These are phyloP conservation scores for Naematelia encephala DNA, from an alignment of 768 basidiomycete genomes.

Conservation along the genomic window DNA sequence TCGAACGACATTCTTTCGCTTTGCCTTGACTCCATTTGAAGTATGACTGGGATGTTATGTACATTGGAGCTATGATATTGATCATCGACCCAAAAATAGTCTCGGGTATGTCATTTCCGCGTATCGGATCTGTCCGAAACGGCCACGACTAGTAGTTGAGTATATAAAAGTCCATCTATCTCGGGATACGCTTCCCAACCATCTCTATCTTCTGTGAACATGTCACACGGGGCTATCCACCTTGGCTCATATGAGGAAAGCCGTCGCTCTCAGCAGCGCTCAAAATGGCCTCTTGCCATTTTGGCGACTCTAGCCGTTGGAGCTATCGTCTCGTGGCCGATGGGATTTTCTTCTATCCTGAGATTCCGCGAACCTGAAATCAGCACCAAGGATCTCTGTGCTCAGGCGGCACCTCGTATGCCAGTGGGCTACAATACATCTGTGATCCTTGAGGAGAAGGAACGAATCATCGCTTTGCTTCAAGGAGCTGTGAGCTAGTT, in stretches of 20 bases:
- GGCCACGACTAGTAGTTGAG: neutral
- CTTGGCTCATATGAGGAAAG: conserved; percentile 12
- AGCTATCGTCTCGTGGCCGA: conserved; percentile 4
- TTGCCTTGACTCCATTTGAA: neutral
- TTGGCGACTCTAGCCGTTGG: conserved; percentile 15
- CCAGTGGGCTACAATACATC: conserved; percentile 21
- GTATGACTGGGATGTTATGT: neutral
- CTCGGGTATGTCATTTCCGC: neutral
- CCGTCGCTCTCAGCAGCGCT: neutral
- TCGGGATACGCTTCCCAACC: no score
- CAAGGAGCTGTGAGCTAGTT: conserved; percentile 18
- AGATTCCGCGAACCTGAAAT: conserved; percentile 1
- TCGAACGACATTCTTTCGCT: conserved; percentile 1
- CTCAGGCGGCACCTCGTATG: conserved; percentile 16
- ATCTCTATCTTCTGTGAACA: no score
- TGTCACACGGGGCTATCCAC: conserved; percentile 20
- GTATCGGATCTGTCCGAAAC: neutral
- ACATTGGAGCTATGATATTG: neutral
- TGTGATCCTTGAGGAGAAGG: conserved; percentile 27
- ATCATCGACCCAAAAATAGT: conserved; percentile 1
- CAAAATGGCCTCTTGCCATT: conserved; percentile 14
- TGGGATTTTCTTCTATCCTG: neutral
- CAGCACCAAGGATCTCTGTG: neutral
- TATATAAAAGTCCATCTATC: no score
- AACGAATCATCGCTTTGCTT: conserved; percentile 35